Evolutionary conservation across 1,139 yeast genomes (phyloP).

Genomic region (Geotrichum candidum): DNA sequence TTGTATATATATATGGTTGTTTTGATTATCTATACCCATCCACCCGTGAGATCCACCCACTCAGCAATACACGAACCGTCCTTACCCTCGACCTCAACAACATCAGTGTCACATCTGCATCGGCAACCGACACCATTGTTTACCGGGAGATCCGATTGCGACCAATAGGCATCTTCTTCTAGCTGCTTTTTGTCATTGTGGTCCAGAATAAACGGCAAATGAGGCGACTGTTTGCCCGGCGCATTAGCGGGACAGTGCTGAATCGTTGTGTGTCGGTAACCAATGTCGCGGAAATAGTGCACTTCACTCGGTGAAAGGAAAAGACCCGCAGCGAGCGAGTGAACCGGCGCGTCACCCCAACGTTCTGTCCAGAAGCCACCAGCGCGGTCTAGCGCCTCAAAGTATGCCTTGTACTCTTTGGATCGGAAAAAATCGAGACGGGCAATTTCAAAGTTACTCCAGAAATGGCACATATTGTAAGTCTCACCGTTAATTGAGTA

Average conservation of each 20-base stretch:
- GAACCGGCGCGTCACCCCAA: slow-evolving; percentile 97
- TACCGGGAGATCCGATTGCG: slow-evolving; percentile 43
- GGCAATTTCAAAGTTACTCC: slow-evolving; percentile 94
- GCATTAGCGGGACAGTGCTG: slow-evolving; percentile 81
- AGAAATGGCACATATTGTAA: slow-evolving; percentile 79
- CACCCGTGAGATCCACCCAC: slow-evolving; percentile 44
- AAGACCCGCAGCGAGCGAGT: slow-evolving; percentile 76
- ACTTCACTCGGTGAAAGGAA: slow-evolving; percentile 58
- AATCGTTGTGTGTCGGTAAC: slow-evolving; percentile 71
- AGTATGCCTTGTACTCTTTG: slow-evolving; percentile 56
- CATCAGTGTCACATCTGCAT: slow-evolving; percentile 64
- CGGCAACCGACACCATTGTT: slow-evolving; percentile 75
- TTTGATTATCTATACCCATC: slow-evolving; percentile 21
- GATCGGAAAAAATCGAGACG: slow-evolving; percentile 65
- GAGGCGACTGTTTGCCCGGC: slow-evolving; percentile 30
- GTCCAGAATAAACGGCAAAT: slow-evolving; percentile 31
- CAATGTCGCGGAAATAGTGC: slow-evolving; percentile 87
- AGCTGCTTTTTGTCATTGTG: slow-evolving; percentile 27
- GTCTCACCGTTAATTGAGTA: slow-evolving; percentile 53
- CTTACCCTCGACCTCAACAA: slow-evolving; percentile 50
- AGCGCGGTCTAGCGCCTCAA: slow-evolving; percentile 55
- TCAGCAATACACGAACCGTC: slow-evolving; percentile 49
- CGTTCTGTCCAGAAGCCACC: slow-evolving; percentile 84
- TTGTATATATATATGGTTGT: no score
- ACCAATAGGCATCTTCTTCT: slow-evolving; percentile 39